Evolutionary conservation across 768 basidiomycete genomes (phyloP).

Genomic region (Hysterangium stoloniferum): DNA sequence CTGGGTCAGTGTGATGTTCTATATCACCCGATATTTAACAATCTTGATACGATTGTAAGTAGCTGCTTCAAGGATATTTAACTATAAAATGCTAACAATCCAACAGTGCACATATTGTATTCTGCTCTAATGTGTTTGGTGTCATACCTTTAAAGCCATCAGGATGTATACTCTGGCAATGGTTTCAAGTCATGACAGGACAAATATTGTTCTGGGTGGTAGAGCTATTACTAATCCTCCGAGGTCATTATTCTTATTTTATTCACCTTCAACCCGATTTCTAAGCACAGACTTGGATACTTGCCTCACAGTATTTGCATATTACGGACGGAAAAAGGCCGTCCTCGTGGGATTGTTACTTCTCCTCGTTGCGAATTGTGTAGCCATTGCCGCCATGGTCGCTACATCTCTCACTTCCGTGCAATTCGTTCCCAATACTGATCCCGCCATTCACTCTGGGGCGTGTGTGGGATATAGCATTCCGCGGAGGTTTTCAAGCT

Average conservation of each 20-base stretch:
- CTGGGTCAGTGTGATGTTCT: background rate
- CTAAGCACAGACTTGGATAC: too few species aligned
- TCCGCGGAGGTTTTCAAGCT: background rate
- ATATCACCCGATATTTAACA: background rate
- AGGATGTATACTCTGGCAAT: background rate
- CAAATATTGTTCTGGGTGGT: slow-evolving; percentile 1
- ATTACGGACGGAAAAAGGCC: background rate
- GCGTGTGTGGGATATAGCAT: background rate
- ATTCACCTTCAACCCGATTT: background rate
- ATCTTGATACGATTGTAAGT: background rate
- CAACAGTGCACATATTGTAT: background rate
- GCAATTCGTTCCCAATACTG: background rate
- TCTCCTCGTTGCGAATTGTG: background rate
- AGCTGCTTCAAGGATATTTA: background rate
- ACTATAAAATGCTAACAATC: background rate
- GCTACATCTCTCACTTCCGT: background rate
- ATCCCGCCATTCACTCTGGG: background rate
- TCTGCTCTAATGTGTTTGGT: background rate
- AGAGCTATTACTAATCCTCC: background rate
- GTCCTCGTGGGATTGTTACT: background rate
- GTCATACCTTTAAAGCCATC: background rate
- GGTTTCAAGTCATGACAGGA: background rate
- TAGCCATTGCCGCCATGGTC: background rate
- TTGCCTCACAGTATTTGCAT: background rate
- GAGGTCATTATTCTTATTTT: background rate